Conservation (phyloP, 2,329 filamentous ascomycete genomes). For the Clarireedia sp. region DNA sequence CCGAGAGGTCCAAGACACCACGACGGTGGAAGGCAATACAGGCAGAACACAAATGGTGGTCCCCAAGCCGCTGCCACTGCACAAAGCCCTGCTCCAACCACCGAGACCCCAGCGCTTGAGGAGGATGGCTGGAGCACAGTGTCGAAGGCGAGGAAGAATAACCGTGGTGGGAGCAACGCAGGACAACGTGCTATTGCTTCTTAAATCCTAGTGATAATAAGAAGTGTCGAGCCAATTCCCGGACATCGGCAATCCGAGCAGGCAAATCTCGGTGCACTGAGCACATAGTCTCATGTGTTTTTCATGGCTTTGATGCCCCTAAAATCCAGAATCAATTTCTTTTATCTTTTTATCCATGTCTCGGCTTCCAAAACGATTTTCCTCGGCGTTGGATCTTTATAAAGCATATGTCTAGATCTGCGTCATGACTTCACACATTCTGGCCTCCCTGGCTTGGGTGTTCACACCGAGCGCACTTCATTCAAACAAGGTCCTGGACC, state of each 20-base stretch:
- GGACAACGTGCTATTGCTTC: slow-evolving; percentile 28
- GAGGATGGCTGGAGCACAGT: slow-evolving; percentile 62
- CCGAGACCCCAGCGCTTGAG: slow-evolving; percentile 36
- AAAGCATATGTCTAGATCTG: slow-evolving; percentile 25
- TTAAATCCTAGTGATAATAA: slow-evolving; percentile 14
- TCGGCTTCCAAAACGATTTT: slow-evolving; percentile 9
- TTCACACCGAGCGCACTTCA: not conserved
- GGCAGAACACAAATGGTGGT: slow-evolving; percentile 34
- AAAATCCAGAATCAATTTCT: slow-evolving; percentile 2
- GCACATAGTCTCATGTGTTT: slow-evolving; percentile 3
- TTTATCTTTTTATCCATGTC: not conserved
- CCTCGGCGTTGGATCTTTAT: slow-evolving; percentile 23
- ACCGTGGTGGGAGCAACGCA: slow-evolving; percentile 27
- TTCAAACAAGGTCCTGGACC: not conserved
- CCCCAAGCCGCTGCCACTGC: slow-evolving; percentile 37
- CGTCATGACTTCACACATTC: slow-evolving; percentile 14
- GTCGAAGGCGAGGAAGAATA: slow-evolving; percentile 31
- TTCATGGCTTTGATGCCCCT: not conserved
- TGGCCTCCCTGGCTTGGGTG: slow-evolving; percentile 15
- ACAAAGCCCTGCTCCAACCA: slow-evolving; percentile 30
- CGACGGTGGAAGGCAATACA: slow-evolving; percentile 21
- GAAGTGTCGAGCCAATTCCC: slow-evolving; percentile 2
- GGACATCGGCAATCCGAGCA: slow-evolving; percentile 9
- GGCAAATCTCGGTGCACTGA: slow-evolving; percentile 9
- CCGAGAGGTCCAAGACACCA: slow-evolving; percentile 24